These are phyloP conservation scores for slime mould (Dictyostelium discoideum) DNA, from an alignment of 78 protist species.

Conservation along the genomic window DNA sequence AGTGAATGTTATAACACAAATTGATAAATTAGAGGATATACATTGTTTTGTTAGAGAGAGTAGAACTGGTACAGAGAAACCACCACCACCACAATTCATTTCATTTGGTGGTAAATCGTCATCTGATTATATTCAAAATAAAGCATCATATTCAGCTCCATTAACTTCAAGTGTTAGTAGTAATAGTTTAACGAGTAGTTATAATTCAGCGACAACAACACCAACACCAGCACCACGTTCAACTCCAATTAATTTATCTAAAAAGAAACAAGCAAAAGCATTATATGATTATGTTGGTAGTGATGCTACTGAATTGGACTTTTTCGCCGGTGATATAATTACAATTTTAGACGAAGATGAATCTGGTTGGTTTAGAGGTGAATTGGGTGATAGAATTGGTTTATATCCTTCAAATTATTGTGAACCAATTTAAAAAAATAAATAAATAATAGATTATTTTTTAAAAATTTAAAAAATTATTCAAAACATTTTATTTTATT, in stretches of 20 bases:
- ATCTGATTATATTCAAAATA: background rate
- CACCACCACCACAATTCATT: conserved; percentile 41
- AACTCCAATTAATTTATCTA: background rate
- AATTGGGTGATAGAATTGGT: conserved; percentile 59
- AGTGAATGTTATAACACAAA: background rate
- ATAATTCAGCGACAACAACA: background rate
- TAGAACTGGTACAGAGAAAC: conserved; percentile 65
- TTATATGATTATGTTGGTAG: conserved; percentile 66
- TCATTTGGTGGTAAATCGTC: conserved; percentile 59
- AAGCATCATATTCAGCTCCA: background rate
- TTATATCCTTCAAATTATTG: conserved; percentile 80
- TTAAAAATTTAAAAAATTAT: no score
- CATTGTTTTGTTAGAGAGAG: conserved; percentile 34
- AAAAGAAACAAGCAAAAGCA: conserved; percentile 21
- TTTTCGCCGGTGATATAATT: conserved; percentile 72
- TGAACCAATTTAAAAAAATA: background rate
- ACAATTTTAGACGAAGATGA: conserved; percentile 72
- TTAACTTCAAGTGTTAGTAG: background rate
- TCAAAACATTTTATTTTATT: no score
- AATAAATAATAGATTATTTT: no score
- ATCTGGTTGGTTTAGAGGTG: conserved; percentile 76
- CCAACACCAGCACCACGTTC: background rate
- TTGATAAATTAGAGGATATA: conserved; percentile 65
- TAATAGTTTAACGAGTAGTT: background rate
- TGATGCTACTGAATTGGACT: conserved; percentile 67